Evolutionary conservation across 306 rosid genomes (phyloP).

Genomic region (Begonia masoniana): DNA sequence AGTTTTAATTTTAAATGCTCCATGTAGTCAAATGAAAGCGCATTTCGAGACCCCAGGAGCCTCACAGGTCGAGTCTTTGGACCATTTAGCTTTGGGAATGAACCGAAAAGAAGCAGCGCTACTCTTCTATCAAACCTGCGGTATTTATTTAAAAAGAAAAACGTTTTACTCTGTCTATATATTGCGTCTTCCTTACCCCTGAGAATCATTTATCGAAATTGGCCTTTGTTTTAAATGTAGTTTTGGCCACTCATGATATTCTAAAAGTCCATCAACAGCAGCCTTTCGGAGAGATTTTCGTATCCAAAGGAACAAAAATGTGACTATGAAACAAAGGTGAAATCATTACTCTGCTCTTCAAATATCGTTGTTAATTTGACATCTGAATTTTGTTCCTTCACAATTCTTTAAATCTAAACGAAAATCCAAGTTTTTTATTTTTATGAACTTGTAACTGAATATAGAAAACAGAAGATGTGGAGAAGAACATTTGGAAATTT

Average conservation of each 20-base stretch:
- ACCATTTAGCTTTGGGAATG: constrained; percentile 51
- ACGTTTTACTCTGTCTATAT: not conserved
- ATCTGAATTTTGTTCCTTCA: no score
- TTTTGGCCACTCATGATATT: constrained; percentile 46
- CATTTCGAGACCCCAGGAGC: constrained; percentile 63
- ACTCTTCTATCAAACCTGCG: constrained; percentile 72
- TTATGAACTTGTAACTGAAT: no score
- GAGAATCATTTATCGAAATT: not conserved
- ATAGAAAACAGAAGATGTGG: no score
- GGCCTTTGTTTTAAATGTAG: constrained; percentile 11
- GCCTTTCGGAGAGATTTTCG: constrained; percentile 50
- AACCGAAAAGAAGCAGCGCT: constrained; percentile 50
- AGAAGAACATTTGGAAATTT: no score
- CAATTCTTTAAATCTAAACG: no score
- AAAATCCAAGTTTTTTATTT: no score
- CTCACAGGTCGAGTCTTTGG: constrained; percentile 51
- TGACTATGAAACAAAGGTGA: constrained; percentile 13
- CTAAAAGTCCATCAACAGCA: constrained; percentile 41
- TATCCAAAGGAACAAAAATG: constrained; percentile 57
- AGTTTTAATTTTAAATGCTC: constrained; percentile 1
- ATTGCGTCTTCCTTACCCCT: not conserved
- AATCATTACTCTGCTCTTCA: no score
- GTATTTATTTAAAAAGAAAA: constrained; percentile 19
- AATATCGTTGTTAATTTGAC: no score
- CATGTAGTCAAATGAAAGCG: constrained; percentile 68